Evolutionary conservation across 805 yeast genomes (phyloP), one percentile per base, ranked within the genome.

Genomic region (Metschnikowia proteae): DNA sequence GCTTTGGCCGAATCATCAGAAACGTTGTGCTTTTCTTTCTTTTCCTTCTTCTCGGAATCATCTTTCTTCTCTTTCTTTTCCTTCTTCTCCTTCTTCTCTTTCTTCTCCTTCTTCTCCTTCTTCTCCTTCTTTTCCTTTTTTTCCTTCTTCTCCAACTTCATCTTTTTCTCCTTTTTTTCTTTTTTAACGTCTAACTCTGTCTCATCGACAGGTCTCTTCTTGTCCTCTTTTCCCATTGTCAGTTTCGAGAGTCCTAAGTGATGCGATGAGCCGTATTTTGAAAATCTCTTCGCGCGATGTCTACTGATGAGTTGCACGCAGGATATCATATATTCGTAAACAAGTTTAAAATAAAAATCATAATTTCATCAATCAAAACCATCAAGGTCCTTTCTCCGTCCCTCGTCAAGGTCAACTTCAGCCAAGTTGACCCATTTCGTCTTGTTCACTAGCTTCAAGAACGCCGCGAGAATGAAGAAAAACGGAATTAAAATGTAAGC

Each of bases 401-500:
- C 84, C 29, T 73, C 72, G 38, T 70, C 78, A 41, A 79, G 76
- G 53, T 80, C 81, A 55, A 79, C 74, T 10, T 75, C 76, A 1
- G 59, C 57, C 32, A 70, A 62, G 29, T 67, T 64, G 22, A 78
- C 71, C 67, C 73, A 71, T 50, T 67, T 68, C 13, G 76, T 71
- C 53, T 62, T 66, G 56, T 70, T 67, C 38, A 69, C 55, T 4
- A 75, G 48, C 60, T 60, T 74, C 52, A 73, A 75, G 66, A 58
- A 70, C 40, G 53, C 47, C 42, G 57, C 74, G 32, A 74, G 44
- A 11, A 82, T 56, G 27, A 73, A 66, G 52, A 81, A 83, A 11
- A 82, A 65, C 1, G 89, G 88, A 10, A 84, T 55, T 58, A 84
- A 61, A 51, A 84, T 77, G 59, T 84, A 84, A 3, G 83, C 79